phyloP scores from a whole-genome alignment of 768 basidiomycete species.

The Phlebiopsis flavidoalba region DNA sequence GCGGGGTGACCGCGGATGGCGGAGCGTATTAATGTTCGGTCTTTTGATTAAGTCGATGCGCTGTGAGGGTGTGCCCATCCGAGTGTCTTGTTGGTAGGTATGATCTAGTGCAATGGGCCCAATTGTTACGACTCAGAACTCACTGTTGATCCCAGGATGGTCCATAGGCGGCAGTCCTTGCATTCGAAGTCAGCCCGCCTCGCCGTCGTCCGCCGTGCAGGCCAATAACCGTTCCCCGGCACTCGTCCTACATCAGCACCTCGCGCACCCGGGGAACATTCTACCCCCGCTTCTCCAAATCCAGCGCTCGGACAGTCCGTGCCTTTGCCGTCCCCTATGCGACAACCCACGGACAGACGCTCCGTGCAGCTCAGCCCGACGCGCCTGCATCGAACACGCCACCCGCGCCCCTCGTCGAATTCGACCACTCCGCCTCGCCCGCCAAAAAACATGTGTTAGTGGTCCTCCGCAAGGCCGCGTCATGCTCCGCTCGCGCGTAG shows the following conservation, averaged over 20 bases:
- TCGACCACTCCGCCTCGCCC: slow-evolving; percentile 31
- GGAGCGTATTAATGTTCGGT: slow-evolving; percentile 15
- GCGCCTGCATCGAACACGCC: slow-evolving; percentile 14
- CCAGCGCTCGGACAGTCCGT: too few relatives aligned
- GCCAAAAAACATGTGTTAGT: too few relatives aligned
- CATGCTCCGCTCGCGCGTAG: slow-evolving; percentile 50
- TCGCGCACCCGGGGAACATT: slow-evolving; percentile 53
- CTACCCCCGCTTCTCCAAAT: slow-evolving; percentile 46
- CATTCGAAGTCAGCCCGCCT: slow-evolving; percentile 59
- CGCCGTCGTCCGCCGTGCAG: slow-evolving; percentile 38
- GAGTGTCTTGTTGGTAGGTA: slow-evolving; percentile 12
- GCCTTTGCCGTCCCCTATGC: too few relatives aligned
- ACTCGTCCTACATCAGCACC: slow-evolving; percentile 61
- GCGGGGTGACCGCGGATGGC: slow-evolving; percentile 21
- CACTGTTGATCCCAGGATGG: slow-evolving; percentile 49
- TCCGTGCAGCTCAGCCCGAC: slow-evolving; percentile 3
- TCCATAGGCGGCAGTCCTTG: slow-evolving; percentile 74
- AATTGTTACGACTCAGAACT: not conserved
- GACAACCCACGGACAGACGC: too few relatives aligned
- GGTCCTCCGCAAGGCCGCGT: slow-evolving; percentile 32
- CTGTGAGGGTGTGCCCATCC: not conserved
- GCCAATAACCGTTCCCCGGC: slow-evolving; percentile 46
- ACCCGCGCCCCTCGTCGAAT: slow-evolving; percentile 41
- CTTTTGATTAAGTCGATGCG: slow-evolving; percentile 27
- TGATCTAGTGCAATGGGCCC: not conserved